Conservation (phyloP, 2,329 filamentous ascomycete genomes). For the Pseudogymnoascus verrucosus region DNA sequence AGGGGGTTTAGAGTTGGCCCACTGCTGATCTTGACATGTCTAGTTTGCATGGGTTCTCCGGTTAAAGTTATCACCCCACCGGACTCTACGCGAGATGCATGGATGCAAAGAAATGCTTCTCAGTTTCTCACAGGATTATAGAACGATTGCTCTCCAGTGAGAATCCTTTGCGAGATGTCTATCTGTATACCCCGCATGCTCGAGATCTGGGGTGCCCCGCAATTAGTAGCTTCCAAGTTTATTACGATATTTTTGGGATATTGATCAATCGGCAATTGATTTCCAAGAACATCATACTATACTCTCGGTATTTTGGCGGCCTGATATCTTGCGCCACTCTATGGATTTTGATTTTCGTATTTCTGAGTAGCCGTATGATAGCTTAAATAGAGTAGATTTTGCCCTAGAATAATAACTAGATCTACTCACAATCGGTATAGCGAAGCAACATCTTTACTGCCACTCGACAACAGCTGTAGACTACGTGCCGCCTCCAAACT, state of each 20-base stretch:
- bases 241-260: neutral
- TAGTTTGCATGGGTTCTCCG: too few relatives aligned
- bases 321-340: neutral
- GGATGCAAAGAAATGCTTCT: neutral
- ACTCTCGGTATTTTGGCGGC: neutral
- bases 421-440: neutral
- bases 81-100: neutral
- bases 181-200: neutral
- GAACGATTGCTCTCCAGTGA: too few relatives aligned
- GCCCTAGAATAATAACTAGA: neutral
- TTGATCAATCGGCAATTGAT: neutral
- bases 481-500: neutral
- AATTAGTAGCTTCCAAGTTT: neutral
- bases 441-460: conserved; percentile 12
- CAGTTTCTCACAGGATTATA: neutral
- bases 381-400: neutral
- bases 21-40: too few relatives aligned
- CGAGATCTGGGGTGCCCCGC: neutral
- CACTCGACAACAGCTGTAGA: neutral
- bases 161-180: too few relatives aligned
- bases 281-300: neutral
- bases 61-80: too few relatives aligned
- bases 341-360: neutral
- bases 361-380: neutral
- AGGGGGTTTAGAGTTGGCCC: too few relatives aligned